Evolutionary conservation across 2,329 filamentous ascomycete genomes (phyloP).

Genomic region (Exophiala viscosa): DNA sequence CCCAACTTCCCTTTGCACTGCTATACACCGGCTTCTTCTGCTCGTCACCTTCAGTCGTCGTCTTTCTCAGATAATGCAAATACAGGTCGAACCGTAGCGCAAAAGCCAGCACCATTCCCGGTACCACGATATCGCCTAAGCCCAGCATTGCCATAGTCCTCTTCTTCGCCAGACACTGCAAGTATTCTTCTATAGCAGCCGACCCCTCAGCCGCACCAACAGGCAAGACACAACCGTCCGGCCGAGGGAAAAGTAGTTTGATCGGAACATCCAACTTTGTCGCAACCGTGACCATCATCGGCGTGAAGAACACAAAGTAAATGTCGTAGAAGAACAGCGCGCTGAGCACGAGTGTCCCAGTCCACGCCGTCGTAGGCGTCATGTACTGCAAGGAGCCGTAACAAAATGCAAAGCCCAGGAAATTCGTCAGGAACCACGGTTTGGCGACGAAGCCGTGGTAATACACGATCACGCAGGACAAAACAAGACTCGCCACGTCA

Average conservation of each 20-base stretch:
- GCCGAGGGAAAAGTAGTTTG: slow-evolving; percentile 80
- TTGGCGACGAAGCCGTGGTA: slow-evolving; percentile 64
- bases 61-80: slow-evolving; percentile 66
- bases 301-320: slow-evolving; percentile 58
- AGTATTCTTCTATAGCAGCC: slow-evolving; percentile 25
- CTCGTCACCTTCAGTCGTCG: slow-evolving; percentile 22
- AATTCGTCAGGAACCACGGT: slow-evolving; percentile 73
- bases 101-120: slow-evolving; percentile 83
- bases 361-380: slow-evolving; percentile 83
- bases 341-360: slow-evolving; percentile 70
- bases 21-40: slow-evolving; percentile 37
- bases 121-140: slow-evolving; percentile 88
- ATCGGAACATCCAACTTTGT: slow-evolving; percentile 87
- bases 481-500: slow-evolving; percentile 53
- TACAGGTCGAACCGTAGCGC: slow-evolving; percentile 90
- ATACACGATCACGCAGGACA: slow-evolving; percentile 53
- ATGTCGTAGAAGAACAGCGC: slow-evolving; percentile 94
- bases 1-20: slow-evolving; percentile 70
- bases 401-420: slow-evolving; percentile 81
- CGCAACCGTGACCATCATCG: slow-evolving; percentile 62
- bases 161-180: slow-evolving; percentile 28
- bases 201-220: slow-evolving; percentile 39
- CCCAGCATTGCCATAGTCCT: slow-evolving; percentile 70
- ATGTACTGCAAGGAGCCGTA: slow-evolving; percentile 78
- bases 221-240: slow-evolving; percentile 35